Evolutionary conservation across 108 stramenopile genomes (phyloP).

Genomic region (Halocafeteria seosinensis): DNA sequence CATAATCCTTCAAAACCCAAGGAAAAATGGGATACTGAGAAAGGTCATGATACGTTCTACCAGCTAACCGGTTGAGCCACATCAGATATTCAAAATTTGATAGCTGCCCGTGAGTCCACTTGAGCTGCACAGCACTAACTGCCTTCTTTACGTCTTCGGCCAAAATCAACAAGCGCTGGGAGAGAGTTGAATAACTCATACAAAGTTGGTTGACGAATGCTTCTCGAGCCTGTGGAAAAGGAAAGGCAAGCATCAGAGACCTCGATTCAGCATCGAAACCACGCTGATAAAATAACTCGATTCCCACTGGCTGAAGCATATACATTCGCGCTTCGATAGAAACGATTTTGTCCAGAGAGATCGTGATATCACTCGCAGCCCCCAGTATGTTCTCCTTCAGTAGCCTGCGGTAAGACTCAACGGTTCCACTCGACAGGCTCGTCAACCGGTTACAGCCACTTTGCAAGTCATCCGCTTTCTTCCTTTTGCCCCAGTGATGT

Average conservation of each 20-base stretch:
- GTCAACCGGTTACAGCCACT: too few relatives aligned
- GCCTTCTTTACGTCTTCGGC: neutral
- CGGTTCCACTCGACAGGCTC: too few relatives aligned
- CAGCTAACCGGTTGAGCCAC: slow-evolving; percentile 76
- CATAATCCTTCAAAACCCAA: slow-evolving; percentile 87
- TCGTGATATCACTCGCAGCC: too few relatives aligned
- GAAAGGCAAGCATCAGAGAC: neutral
- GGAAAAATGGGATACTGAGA: slow-evolving; percentile 97
- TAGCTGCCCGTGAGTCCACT: slow-evolving; percentile 9
- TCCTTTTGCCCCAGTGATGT: too few relatives aligned
- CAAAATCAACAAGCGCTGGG: neutral
- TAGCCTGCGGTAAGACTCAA: too few relatives aligned
- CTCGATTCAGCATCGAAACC: neutral
- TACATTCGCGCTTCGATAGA: neutral
- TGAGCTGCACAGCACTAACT: neutral
- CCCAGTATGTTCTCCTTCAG: too few relatives aligned
- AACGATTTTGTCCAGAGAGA: too few relatives aligned
- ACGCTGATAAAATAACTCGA: neutral
- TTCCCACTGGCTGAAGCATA: neutral
- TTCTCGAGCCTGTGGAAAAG: neutral
- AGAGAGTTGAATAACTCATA: neutral
- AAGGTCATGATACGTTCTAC: slow-evolving; percentile 83
- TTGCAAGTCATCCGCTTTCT: too few relatives aligned
- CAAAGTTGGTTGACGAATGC: neutral
- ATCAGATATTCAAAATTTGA: slow-evolving; percentile 92